Conservation (phyloP, 2,329 filamentous ascomycete genomes). For the Sporothrix protearum region DNA sequence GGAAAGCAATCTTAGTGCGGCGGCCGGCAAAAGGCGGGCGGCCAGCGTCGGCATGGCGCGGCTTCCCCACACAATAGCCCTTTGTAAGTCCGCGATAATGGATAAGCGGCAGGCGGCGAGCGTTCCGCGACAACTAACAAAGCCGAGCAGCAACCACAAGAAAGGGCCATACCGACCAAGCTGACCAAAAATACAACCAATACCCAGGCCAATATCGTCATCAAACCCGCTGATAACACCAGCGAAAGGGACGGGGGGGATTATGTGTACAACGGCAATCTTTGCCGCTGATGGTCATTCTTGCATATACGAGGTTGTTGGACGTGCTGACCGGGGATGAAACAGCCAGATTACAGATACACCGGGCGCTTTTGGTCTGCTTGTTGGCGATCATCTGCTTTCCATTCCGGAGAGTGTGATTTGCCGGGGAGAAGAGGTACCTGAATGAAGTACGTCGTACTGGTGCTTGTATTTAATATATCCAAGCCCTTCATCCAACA, state of each 20-base stretch:
- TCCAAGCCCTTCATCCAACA: not conserved
- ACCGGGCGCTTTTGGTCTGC: not conserved
- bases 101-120: slow-evolving; percentile 22
- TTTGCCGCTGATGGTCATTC: not conserved
- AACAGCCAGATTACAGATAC: not conserved
- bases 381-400: not conserved
- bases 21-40: slow-evolving; percentile 28
- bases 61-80: slow-evolving; percentile 20
- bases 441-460: not conserved
- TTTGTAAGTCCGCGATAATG: slow-evolving; percentile 8
- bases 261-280: not conserved
- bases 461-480: not conserved
- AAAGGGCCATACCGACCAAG: not conserved
- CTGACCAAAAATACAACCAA: not conserved
- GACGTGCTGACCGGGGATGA: not conserved
- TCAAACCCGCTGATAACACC: not conserved
- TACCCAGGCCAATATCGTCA: not conserved
- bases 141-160: slow-evolving; percentile 21
- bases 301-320: not conserved
- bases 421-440: not conserved
- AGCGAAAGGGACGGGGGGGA: not conserved
- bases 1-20: not conserved
- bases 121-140: slow-evolving; percentile 26
- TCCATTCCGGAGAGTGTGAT: not conserved
- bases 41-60: slow-evolving; percentile 34